A percentile compares a stretch with the other conserved stretches of the same genome.
phyloP scores from a whole-genome alignment of 352 stramenopile genomes.

The Phytophthora pini region DNA sequence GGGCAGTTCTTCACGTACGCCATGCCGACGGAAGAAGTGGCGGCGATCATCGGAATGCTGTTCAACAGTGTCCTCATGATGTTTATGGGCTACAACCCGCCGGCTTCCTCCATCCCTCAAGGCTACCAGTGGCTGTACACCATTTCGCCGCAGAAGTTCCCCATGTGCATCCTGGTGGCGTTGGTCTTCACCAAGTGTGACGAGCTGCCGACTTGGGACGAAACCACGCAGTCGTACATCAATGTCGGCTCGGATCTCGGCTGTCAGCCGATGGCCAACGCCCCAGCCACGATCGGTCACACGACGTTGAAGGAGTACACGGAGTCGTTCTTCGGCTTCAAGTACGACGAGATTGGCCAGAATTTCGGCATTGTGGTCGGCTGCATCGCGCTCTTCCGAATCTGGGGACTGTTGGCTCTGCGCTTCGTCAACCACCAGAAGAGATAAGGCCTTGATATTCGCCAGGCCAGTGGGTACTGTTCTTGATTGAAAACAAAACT shows the following conservation, averaged over 20 bases:
- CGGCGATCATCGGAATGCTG: conserved; percentile 46
- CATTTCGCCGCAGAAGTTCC: conserved; percentile 23
- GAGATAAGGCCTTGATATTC: conserved; percentile 16
- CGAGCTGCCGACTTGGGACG: conserved; percentile 13
- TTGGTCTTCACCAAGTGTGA: conserved; percentile 34
- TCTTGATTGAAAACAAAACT: neutral
- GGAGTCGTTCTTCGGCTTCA: conserved; percentile 30
- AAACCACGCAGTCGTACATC: conserved; percentile 2
- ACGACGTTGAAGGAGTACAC: conserved; percentile 28
- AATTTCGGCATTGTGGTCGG: conserved; percentile 27
- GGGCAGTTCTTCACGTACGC: conserved; percentile 76
- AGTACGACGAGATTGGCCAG: conserved; percentile 25
- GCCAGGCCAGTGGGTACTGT: neutral
- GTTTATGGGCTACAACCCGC: conserved; percentile 31
- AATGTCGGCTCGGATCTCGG: conserved; percentile 8
- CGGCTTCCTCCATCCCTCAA: conserved; percentile 13
- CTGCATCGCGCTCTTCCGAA: conserved; percentile 38
- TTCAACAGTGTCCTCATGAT: conserved; percentile 57
- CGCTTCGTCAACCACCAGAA: conserved; percentile 50
- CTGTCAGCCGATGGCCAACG: conserved; percentile 7
- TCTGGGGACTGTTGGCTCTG: conserved; percentile 37
- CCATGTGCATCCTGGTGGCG: conserved; percentile 23
- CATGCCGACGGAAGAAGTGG: conserved; percentile 51
- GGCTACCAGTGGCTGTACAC: conserved; percentile 27
- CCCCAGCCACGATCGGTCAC: neutral